Base-by-base conservation (phyloP, 2,329 filamentous ascomycete species). In the Acrodontium crateriforme region DNA sequence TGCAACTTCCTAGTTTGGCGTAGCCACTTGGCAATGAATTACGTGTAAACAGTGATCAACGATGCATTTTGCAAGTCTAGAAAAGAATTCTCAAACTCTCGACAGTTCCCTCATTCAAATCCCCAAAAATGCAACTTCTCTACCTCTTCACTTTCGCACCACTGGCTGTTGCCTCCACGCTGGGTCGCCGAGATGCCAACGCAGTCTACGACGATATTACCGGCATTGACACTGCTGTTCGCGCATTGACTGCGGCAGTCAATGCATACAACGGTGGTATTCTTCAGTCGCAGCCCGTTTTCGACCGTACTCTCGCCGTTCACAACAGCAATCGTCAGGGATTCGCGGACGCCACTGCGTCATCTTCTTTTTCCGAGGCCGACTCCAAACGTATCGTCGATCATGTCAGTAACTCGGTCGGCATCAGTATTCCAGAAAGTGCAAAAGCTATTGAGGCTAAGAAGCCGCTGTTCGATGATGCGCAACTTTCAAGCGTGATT, bases 241-340 rank as follows among this genome's bases (percentile, higher is more conserved):
- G 32, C 11, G 24, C 25, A 11, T 34, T 46, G 17, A 46, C 37
- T n/a, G 29, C 34, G 10, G 33, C 31, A 3, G 29, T 42, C 15
- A 30, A 34, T n/a, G 37, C 41, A 20, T 44, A 43, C 32, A 24
- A 38, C 12, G 43, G 41, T 24, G 43, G 41, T 3, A 42, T 43
- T 9, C 30, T 34, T 18, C 25, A 37, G 20, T 28, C 38, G 3
- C 22, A 22, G 7, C 40, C 41, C 3, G 31, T 44, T 16, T 38
- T 44, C 25, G 31, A 31, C 12, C 40, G 40, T 14, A 34, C 34
- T 5, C 27, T 42, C 15, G 38, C 31, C 8, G 30, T 46, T 27
- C 41, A 44, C 30, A 28, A 30, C 19, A 37, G 41, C 31, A 46
- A 46, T 34, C 34, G 43, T 3, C 30, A 41, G 23, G 43, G 40